Evolutionary conservation across 208 protist species (phyloP).

Genomic region (Sergeia podlipaevii): DNA sequence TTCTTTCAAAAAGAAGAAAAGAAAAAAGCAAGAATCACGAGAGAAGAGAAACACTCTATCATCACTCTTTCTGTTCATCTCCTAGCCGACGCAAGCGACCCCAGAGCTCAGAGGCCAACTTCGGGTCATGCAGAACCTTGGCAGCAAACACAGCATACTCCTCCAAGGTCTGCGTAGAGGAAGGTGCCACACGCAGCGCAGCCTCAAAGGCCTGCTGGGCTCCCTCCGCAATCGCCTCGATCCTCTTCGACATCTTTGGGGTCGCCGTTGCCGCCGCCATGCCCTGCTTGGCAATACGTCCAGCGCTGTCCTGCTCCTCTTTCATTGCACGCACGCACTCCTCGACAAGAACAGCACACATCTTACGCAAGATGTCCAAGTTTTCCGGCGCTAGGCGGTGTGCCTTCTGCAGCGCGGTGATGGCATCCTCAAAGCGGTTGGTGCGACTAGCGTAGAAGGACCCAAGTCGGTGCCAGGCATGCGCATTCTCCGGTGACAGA

Average conservation of each 20-base stretch:
- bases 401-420: constrained; percentile 48
- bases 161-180: constrained; percentile 33
- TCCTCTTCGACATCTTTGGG: constrained; percentile 9
- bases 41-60: no score
- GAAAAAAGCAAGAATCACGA: no score
- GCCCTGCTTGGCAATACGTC: constrained; percentile 14
- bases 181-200: constrained; percentile 27
- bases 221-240: constrained; percentile 34
- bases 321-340: constrained; percentile 56
- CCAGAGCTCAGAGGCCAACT: constrained; percentile 36
- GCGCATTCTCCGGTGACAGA: constrained; percentile 35
- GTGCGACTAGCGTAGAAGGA: constrained; percentile 55
- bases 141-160: constrained; percentile 69
- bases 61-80: no score
- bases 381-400: constrained; percentile 51
- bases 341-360: constrained; percentile 41
- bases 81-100: constrained; percentile 30
- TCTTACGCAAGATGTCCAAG: constrained; percentile 43
- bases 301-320: constrained; percentile 19
- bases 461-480: constrained; percentile 42
- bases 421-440: constrained; percentile 64
- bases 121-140: constrained; percentile 44
- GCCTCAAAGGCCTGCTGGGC: constrained; percentile 45
- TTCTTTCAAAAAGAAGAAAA: no score
- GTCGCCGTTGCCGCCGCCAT: neutral